These are phyloP conservation scores for Aquilaria malaccensis DNA, from an alignment of 345 rosid species.

Conservation along the genomic window DNA sequence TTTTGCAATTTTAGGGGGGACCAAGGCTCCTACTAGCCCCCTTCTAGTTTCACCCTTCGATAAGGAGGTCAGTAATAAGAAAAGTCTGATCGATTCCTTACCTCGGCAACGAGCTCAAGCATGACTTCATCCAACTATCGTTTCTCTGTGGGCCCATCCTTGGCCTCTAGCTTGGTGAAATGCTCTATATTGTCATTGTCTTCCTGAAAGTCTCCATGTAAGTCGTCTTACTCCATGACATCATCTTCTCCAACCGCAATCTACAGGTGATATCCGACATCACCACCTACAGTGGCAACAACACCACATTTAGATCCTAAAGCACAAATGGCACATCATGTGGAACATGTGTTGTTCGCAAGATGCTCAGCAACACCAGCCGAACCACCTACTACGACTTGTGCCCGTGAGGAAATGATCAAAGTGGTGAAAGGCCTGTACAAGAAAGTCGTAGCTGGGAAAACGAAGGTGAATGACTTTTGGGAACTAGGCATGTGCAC, in stretches of 20 bases:
- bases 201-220: slow-evolving; percentile 25
- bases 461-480: too few species aligned
- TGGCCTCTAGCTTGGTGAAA: slow-evolving; percentile 30
- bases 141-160: slow-evolving; percentile 28
- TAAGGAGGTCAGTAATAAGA: too few species aligned
- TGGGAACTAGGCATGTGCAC: too few species aligned
- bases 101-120: slow-evolving; percentile 24
- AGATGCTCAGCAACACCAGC: slow-evolving; percentile 29
- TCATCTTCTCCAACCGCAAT: slow-evolving; percentile 24
- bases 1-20: too few species aligned
- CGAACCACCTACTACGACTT: slow-evolving; percentile 22
- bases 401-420: slow-evolving; percentile 19
- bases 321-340: slow-evolving; percentile 23
- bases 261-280: slow-evolving; percentile 14
- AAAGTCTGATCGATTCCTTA: slow-evolving; percentile 18
- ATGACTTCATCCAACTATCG: slow-evolving; percentile 22
- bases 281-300: slow-evolving; percentile 18
- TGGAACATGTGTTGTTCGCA: slow-evolving; percentile 24
- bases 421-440: slow-evolving; percentile 16
- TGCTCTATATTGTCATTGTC: slow-evolving; percentile 23
- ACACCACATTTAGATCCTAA: slow-evolving; percentile 19
- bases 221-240: slow-evolving; percentile 32
- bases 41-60: too few species aligned
- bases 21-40: too few species aligned
- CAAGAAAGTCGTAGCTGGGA: background rate